phyloP scores from a whole-genome alignment of 768 basidiomycete genomes.

The Tricholoma sp. region DNA sequence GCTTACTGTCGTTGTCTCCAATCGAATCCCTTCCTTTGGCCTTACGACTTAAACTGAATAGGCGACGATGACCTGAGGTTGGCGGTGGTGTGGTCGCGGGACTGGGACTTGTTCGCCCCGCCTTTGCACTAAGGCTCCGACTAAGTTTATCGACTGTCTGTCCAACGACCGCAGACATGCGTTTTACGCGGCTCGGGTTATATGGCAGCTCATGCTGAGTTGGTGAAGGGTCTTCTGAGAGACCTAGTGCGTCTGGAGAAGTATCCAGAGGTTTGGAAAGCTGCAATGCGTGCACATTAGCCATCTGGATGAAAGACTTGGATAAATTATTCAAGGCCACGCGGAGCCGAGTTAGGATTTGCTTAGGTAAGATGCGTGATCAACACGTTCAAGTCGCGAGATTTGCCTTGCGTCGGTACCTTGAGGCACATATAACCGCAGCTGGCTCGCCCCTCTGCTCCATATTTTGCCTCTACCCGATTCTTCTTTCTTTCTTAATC shows the following conservation, averaged over 20 bases:
- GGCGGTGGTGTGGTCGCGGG: slow-evolving; percentile 19
- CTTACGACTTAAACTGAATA: slow-evolving; percentile 53
- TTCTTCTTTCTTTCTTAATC: slow-evolving; percentile 12
- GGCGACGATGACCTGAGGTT: slow-evolving; percentile 38
- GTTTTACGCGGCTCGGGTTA: slow-evolving; percentile 46
- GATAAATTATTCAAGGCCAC: no score
- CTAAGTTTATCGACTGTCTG: slow-evolving; percentile 63
- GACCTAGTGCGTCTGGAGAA: slow-evolving; percentile 26
- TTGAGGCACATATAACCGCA: slow-evolving; percentile 13
- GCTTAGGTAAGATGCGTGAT: background rate
- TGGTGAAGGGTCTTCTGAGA: slow-evolving; percentile 24
- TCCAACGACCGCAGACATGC: slow-evolving; percentile 43
- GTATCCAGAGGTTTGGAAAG: slow-evolving; percentile 27
- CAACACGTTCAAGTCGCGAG: slow-evolving; percentile 30
- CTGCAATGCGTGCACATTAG: slow-evolving; percentile 19
- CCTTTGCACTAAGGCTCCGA: slow-evolving; percentile 45
- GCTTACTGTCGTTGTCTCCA: slow-evolving; percentile 27
- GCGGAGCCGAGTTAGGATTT: background rate
- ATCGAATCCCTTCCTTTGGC: slow-evolving; percentile 41
- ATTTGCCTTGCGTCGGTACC: slow-evolving; percentile 5
- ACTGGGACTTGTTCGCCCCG: slow-evolving; percentile 22
- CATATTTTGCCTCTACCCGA: slow-evolving; percentile 16
- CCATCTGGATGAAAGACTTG: no score
- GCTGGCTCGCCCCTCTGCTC: slow-evolving; percentile 17
- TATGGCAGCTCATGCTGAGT: slow-evolving; percentile 22